Conservation (phyloP, 2,329 filamentous ascomycete species). For the Knoxdaviesia proteae region DNA sequence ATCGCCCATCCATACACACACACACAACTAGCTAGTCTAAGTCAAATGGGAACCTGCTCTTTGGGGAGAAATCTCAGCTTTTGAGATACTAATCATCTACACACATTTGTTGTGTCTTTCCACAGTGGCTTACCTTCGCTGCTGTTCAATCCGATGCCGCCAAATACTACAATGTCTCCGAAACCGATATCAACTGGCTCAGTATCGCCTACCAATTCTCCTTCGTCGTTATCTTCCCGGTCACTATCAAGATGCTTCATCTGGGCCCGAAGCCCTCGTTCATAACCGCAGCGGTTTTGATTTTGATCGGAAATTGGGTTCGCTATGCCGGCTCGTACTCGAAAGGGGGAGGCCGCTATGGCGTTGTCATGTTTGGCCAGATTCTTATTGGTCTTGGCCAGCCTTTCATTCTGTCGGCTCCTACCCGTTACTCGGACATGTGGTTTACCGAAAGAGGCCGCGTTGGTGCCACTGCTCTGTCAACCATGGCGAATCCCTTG, state of each 20-base stretch:
- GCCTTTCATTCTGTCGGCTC: constrained; percentile 76
- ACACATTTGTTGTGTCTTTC: background rate
- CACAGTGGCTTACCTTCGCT: constrained; percentile 77
- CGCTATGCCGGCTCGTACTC: constrained; percentile 50
- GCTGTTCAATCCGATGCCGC: constrained; percentile 59
- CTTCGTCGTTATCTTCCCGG: constrained; percentile 53
- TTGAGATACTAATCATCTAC: no score
- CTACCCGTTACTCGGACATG: constrained; percentile 76
- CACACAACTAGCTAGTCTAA: no score
- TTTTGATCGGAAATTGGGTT: constrained; percentile 78
- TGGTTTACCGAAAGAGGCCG: constrained; percentile 70
- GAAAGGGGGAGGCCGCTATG: constrained; percentile 40
- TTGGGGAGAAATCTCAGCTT: no score
- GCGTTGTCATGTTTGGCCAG: constrained; percentile 74
- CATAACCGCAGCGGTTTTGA: constrained; percentile 47
- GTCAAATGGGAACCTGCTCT: no score
- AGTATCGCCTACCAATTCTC: constrained; percentile 73
- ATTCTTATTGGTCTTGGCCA: constrained; percentile 77
- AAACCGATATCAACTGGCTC: constrained; percentile 78
- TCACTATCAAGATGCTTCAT: constrained; percentile 60
- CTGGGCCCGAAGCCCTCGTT: constrained; percentile 62
- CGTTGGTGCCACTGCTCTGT: constrained; percentile 69
- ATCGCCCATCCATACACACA: no score
- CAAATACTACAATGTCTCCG: constrained; percentile 52
- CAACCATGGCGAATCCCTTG: constrained; percentile 72